Evolutionary conservation across 169 alveolate genomes (phyloP).

Genomic region (Plasmodium blacklocki): DNA sequence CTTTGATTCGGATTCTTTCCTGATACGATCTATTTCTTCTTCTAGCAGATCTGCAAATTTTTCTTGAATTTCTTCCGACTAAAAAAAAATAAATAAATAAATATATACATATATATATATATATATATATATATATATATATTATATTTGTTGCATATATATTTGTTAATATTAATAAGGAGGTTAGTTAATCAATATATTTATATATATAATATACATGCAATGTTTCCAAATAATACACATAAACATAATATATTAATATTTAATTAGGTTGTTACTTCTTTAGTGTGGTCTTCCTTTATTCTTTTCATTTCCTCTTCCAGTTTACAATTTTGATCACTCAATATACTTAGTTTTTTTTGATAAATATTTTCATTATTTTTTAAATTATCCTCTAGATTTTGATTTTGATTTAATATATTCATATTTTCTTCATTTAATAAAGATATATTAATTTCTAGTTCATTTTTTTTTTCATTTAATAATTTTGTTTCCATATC

Average conservation of each 20-base stretch:
- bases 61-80: constrained; percentile 68
- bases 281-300: constrained; percentile 16
- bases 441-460: constrained; percentile 32
- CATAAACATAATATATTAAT: neutral
- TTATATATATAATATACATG: neutral
- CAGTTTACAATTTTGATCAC: constrained; percentile 41
- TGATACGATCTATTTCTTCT: constrained; percentile 65
- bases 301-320: constrained; percentile 43
- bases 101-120: neutral
- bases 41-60: constrained; percentile 57
- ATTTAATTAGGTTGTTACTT: neutral
- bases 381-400: constrained; percentile 60
- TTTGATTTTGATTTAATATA: constrained; percentile 15
- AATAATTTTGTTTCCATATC: constrained; percentile 15
- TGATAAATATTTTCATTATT: constrained; percentile 55
- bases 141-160: too few relatives aligned
- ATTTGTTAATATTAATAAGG: too few relatives aligned
- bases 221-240: neutral
- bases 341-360: constrained; percentile 14
- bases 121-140: neutral
- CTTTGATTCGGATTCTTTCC: constrained; percentile 43
- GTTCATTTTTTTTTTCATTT: constrained; percentile 25
- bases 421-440: constrained; percentile 63
- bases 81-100: neutral
- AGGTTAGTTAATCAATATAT: too few relatives aligned